phyloP scores from a whole-genome alignment of 2,329 filamentous ascomycete genomes.

The Hansfordia pulvinata region DNA sequence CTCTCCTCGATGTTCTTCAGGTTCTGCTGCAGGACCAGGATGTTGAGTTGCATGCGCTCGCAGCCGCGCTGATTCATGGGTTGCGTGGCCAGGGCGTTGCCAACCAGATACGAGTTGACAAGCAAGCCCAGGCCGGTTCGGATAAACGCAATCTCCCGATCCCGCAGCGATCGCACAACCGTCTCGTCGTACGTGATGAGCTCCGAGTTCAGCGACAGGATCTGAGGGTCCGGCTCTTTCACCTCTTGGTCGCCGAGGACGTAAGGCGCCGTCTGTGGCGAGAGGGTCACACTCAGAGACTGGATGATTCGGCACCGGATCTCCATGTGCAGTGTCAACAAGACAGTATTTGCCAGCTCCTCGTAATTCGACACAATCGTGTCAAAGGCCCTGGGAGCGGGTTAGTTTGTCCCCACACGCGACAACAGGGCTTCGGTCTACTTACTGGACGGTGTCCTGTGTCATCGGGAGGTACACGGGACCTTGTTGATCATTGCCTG shows the following conservation, averaged over 20 bases:
- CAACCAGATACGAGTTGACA: conserved; percentile 66
- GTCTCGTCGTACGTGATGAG: conserved; percentile 83
- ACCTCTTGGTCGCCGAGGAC: conserved; percentile 56
- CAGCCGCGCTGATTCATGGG: conserved; percentile 78
- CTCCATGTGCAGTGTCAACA: conserved; percentile 81
- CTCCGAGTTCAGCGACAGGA: conserved; percentile 72
- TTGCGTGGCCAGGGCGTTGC: conserved; percentile 55
- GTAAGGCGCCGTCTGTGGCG: conserved; percentile 45
- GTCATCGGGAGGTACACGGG: conserved; percentile 81
- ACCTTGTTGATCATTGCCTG: conserved; percentile 40
- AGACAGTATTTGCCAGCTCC: conserved; percentile 62
- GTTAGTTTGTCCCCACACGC: not conserved
- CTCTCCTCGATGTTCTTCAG: conserved; percentile 79
- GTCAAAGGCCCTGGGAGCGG: conserved; percentile 61
- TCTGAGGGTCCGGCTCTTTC: conserved; percentile 62
- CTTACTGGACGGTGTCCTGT: conserved; percentile 66
- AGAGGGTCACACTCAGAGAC: conserved; percentile 54
- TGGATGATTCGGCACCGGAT: conserved; percentile 75
- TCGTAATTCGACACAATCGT: conserved; percentile 73
- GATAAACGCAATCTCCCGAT: conserved; percentile 61
- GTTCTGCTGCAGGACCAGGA: conserved; percentile 90
- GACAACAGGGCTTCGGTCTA: conserved; percentile 7
- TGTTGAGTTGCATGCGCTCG: conserved; percentile 83
- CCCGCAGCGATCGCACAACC: conserved; percentile 56
- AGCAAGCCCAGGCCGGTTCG: conserved; percentile 63